Conservation (phyloP, 2,329 filamentous ascomycete species). For the Penicillium sclerotigenum region DNA sequence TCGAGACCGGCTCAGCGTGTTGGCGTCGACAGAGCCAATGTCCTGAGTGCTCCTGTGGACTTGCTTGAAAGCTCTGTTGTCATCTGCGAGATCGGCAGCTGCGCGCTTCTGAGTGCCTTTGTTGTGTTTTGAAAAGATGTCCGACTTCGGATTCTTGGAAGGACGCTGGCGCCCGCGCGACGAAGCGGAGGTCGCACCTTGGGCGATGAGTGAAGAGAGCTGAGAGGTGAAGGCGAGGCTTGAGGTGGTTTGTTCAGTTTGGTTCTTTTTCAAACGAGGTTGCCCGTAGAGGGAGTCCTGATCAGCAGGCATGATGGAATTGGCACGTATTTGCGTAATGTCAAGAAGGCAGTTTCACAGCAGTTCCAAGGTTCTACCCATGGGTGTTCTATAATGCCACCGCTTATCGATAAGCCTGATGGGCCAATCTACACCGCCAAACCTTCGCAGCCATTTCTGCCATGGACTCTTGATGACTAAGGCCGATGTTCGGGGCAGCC, state of each 20-base stretch:
- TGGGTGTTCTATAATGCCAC: neutral
- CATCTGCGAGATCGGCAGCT: constrained; percentile 53
- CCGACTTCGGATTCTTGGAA: constrained; percentile 57
- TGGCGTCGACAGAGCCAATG: constrained; percentile 59
- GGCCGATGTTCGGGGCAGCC: constrained; percentile 10
- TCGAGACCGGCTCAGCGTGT: constrained; percentile 63
- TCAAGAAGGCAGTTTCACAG: neutral
- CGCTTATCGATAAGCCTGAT: constrained; percentile 5
- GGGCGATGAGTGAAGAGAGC: constrained; percentile 74
- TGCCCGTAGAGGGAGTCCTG: constrained; percentile 67
- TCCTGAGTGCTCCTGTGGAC: constrained; percentile 61
- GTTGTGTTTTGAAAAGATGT: constrained; percentile 68
- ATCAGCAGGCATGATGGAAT: constrained; percentile 15
- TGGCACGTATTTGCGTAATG: neutral
- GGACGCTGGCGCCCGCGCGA: constrained; percentile 42
- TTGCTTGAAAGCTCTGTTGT: constrained; percentile 56
- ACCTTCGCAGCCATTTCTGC: neutral
- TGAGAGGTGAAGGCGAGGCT: constrained; percentile 85
- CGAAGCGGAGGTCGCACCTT: constrained; percentile 44
- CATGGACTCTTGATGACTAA: neutral
- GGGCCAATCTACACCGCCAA: neutral
- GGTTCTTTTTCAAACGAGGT: constrained; percentile 60
- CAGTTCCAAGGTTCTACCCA: neutral
- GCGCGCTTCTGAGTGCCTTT: constrained; percentile 62
- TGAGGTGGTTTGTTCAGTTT: constrained; percentile 54